phyloP scores from a whole-genome alignment of 495 filamentous ascomycete genomes.

The Neurospora sp. region DNA sequence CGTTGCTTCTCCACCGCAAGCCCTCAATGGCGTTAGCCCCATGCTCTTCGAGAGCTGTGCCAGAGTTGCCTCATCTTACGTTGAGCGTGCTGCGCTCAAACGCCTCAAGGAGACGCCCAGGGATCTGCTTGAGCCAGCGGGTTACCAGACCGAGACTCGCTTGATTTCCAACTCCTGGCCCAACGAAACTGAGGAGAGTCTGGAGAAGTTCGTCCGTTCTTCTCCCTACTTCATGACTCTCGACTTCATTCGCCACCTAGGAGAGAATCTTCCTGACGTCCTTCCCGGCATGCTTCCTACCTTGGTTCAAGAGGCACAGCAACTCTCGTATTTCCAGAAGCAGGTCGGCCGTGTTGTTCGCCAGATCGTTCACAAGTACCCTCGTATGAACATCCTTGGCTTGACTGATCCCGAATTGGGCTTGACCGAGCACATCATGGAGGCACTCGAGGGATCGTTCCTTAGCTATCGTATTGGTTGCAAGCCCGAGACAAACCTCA shows the following conservation, averaged over 20 bases:
- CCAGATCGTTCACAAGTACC: constrained; percentile 33
- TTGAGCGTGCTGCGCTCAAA: neutral
- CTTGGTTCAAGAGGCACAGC: constrained; percentile 19
- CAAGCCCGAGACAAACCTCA: constrained; percentile 9
- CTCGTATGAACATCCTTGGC: constrained; percentile 32
- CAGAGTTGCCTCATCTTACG: constrained; percentile 26
- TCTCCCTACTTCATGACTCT: constrained; percentile 24
- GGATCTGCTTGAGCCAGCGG: neutral
- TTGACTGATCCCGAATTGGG: constrained; percentile 19
- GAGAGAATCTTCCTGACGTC: constrained; percentile 14
- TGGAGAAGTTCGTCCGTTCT: constrained; percentile 20
- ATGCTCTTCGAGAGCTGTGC: constrained; percentile 27
- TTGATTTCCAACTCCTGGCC: constrained; percentile 12
- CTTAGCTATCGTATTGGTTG: constrained; percentile 18
- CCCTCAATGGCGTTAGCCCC: neutral
- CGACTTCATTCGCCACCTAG: constrained; percentile 16
- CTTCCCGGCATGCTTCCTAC: constrained; percentile 13
- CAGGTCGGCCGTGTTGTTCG: constrained; percentile 25
- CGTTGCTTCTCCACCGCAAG: neutral
- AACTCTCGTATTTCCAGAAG: constrained; percentile 19
- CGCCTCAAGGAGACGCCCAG: neutral
- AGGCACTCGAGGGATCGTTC: constrained; percentile 24
- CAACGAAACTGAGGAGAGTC: constrained; percentile 18
- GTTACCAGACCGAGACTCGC: neutral
- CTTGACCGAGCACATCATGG: constrained; percentile 20